Percentiles rank a stretch among this genome's conserved stretches.
Evolutionary conservation across 2,329 filamentous ascomycete genomes (phyloP).

Genomic region (Phoma sp.): DNA sequence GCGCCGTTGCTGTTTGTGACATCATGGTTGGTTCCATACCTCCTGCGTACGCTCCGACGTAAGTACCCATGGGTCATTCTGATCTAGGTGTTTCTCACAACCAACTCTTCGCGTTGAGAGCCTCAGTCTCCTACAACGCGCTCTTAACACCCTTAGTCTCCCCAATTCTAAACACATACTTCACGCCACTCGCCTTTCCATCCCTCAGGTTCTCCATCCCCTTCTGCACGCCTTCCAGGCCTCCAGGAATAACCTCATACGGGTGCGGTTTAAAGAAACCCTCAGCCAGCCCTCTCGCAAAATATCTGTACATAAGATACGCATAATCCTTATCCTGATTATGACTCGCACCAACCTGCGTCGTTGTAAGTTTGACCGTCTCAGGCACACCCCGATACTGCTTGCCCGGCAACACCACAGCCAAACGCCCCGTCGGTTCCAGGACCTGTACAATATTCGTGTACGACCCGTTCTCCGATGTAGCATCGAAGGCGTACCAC

Average conservation of each 20-base stretch:
- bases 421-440: conserved; percentile 43
- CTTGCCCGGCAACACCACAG: conserved; percentile 53
- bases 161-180: conserved; percentile 67
- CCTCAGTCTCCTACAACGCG: conserved; percentile 9
- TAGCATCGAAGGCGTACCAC: conserved; percentile 64
- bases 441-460: conserved; percentile 51
- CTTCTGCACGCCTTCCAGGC: conserved; percentile 61
- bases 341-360: conserved; percentile 47
- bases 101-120: too few species aligned
- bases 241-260: conserved; percentile 61
- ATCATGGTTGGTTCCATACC: too few species aligned
- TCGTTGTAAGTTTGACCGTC: conserved; percentile 48
- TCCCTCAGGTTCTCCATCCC: conserved; percentile 64
- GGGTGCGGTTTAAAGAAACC: conserved; percentile 61
- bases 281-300: conserved; percentile 57
- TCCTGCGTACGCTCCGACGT: too few species aligned
- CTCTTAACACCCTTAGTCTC: conserved; percentile 50
- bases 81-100: too few species aligned
- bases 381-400: conserved; percentile 54
- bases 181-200: conserved; percentile 68
- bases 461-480: conserved; percentile 59
- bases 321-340: conserved; percentile 52
- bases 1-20: too few species aligned
- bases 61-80: too few species aligned
- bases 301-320: conserved; percentile 54